Base-by-base conservation (phyloP, 2,329 filamentous ascomycete species). In the Trichoderma aggressivum region DNA sequence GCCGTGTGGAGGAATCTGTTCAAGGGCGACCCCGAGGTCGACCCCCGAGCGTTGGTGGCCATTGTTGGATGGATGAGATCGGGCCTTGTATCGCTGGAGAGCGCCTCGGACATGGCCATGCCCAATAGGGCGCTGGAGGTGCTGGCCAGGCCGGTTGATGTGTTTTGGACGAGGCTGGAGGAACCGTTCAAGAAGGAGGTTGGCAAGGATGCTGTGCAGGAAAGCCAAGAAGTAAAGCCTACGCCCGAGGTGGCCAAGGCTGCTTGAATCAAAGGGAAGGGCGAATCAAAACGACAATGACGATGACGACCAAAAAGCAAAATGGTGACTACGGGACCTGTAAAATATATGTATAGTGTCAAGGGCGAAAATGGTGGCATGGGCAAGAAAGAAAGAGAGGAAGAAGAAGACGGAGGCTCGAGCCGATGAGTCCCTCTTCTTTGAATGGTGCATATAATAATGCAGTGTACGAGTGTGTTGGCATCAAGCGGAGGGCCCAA, bases 1-100 rank as follows among this genome's bases (percentile, higher is more conserved):
- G 96, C 96, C 10, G 85, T 99, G 61, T 99, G 96, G 96, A 88
- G 96, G 77, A 98, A 98, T 81, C 79, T 99, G 70, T 97, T 94
- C 86, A 94, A 95, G 83, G 93, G 89, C 26, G 81, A 82, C 61
- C 82, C 84, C 32, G 84, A 87, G 72, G 82, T 84, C 18, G 86
- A 89, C 73, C 80, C 85, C 43, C 80, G 86, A 66, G 76, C 80
- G 32, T 79, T 89, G 62, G 84, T 87, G 3, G 86, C 86, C 64
- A 81, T 89, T 60, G 87, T 89, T 26, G 84, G 83, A 36, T 89
- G 86, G 86, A 87, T 89, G 81, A 82, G 88, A 55, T 80, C 81
- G 24, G 81, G 81, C 30, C 75, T 88, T 59, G 80, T 80, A 72
- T 80, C 82, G 71, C 79, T 89, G 61, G 87, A 88, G 77, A 81